phyloP scores from a whole-genome alignment of 176 grass and related monocot genomes.

The Thinopyrum elongatum region DNA sequence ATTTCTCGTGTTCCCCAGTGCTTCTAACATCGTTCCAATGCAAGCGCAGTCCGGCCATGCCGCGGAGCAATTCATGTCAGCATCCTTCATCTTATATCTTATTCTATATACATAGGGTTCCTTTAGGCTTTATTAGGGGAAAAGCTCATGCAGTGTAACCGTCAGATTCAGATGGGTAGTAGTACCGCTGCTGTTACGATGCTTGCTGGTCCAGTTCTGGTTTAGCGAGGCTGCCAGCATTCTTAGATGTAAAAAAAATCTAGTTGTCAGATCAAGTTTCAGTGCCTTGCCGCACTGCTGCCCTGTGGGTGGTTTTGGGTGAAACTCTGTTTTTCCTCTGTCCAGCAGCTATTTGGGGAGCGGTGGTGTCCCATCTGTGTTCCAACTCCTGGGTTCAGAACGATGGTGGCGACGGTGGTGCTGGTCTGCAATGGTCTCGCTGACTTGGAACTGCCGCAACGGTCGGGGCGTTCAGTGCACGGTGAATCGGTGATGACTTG shows the following conservation, averaged over 20 bases:
- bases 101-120: slow-evolving; percentile 31
- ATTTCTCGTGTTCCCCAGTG: slow-evolving; percentile 1
- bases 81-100: slow-evolving; percentile 11
- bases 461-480: background rate
- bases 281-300: background rate
- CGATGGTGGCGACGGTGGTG: background rate
- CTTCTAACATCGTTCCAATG: slow-evolving; percentile 28
- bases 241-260: slow-evolving; percentile 9
- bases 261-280: background rate
- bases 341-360: background rate
- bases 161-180: background rate
- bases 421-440: too few relatives aligned
- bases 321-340: background rate
- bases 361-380: background rate
- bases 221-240: slow-evolving; percentile 9
- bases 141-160: background rate
- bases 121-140: slow-evolving; percentile 26
- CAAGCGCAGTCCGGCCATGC: slow-evolving; percentile 32
- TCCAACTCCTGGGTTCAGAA: too few relatives aligned
- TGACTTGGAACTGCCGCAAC: background rate
- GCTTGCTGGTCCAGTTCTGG: background rate
- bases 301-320: too few relatives aligned
- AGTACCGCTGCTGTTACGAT: background rate
- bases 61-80: background rate
- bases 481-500: background rate